phyloP scores from a whole-genome alignment of 176 grass and related monocot species.

The Hyparrhenia diplandra region DNA sequence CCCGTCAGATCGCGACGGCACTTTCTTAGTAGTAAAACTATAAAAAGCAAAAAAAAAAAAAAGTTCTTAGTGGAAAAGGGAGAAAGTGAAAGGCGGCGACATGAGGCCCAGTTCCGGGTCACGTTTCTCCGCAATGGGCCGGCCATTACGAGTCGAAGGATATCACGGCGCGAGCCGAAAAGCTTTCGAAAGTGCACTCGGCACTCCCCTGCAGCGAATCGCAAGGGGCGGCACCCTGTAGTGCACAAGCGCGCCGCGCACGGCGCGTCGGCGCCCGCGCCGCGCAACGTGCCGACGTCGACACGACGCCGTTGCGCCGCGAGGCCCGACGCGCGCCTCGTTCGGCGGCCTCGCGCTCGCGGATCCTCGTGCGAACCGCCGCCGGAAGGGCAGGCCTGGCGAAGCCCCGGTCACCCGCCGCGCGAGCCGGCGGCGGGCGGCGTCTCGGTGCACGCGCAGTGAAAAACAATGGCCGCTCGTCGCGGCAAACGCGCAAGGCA shows the following conservation, averaged over 20 bases:
- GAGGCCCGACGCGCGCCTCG: neutral
- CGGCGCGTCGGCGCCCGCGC: too few relatives aligned
- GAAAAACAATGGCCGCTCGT: neutral
- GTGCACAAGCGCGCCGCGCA: neutral
- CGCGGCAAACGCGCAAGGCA: neutral
- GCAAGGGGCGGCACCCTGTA: neutral
- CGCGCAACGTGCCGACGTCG: neutral
- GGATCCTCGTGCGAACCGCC: neutral
- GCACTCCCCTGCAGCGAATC: neutral
- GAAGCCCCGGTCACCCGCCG: neutral
- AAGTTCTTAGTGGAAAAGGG: neutral
- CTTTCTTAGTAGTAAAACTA: too few relatives aligned
- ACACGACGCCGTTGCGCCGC: neutral
- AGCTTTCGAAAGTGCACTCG: neutral
- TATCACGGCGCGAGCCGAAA: neutral
- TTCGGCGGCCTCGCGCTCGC: neutral
- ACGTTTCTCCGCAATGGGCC: slow-evolving; percentile 9
- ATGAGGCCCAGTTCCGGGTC: neutral
- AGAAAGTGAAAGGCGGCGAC: neutral
- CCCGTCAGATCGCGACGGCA: too few relatives aligned
- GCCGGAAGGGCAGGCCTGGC: neutral
- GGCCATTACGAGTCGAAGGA: neutral
- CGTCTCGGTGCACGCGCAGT: neutral
- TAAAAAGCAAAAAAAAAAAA: neutral
- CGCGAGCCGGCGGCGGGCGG: neutral